phyloP scores from a whole-genome alignment of 257 asterid species.

The Mentha longifolia region DNA sequence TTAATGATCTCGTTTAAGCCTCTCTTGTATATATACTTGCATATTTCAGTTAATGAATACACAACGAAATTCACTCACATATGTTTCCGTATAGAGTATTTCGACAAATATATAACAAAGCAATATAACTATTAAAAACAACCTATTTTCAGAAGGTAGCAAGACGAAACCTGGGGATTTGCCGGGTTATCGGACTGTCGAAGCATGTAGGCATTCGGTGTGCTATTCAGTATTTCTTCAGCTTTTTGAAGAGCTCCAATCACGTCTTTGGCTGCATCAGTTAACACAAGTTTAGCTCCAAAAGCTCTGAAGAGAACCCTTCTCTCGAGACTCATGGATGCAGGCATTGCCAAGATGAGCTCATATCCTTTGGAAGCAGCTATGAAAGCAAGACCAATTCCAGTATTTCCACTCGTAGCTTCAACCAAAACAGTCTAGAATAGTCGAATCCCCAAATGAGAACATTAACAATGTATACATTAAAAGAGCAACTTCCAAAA shows the following conservation, averaged over 20 bases:
- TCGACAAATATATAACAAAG: not conserved
- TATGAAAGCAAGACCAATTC: constrained; percentile 92
- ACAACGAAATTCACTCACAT: no score
- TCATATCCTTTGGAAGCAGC: constrained; percentile 97
- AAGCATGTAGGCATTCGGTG: constrained; percentile 87
- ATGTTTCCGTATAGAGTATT: no score
- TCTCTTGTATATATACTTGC: no score
- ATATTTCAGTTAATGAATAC: no score
- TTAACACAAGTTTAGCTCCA: constrained; percentile 90
- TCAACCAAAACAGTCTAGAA: constrained; percentile 88
- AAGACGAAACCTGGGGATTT: constrained; percentile 76
- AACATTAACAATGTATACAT: not conserved
- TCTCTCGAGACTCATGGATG: constrained; percentile 97
- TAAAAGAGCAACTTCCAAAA: not conserved
- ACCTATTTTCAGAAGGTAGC: not conserved
- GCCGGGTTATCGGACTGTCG: constrained; percentile 95
- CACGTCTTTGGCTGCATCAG: constrained; percentile 88
- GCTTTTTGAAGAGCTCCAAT: constrained; percentile 89
- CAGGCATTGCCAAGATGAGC: constrained; percentile 94
- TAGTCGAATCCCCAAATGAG: constrained; percentile 26
- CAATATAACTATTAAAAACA: not conserved
- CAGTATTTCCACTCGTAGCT: constrained; percentile 97
- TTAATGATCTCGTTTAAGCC: not conserved
- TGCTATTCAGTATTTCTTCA: constrained; percentile 72
- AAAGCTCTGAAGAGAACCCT: constrained; percentile 93